Conservation (phyloP, 2,329 filamentous ascomycete genomes). For the Aspergillus persii region DNA sequence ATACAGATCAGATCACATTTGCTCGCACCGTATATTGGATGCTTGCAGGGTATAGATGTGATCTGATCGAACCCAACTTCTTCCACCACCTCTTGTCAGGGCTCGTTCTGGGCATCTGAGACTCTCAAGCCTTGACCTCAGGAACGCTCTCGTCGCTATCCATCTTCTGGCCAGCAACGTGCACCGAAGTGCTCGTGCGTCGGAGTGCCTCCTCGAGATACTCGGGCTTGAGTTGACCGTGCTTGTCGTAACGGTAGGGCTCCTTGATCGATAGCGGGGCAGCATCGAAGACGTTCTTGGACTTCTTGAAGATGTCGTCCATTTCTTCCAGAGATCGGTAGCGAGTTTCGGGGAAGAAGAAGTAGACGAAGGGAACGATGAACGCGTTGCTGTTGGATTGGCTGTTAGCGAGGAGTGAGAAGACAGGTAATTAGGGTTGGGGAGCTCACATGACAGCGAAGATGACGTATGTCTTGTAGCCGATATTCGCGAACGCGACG, state of each 20-base stretch:
- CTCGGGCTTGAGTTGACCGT: conserved; percentile 53
- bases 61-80: background rate
- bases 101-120: background rate
- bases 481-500: conserved; percentile 55
- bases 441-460: conserved; percentile 52
- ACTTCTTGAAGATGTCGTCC: conserved; percentile 64
- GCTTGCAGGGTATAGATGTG: background rate
- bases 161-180: conserved; percentile 15
- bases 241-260: conserved; percentile 57
- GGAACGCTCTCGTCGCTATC: conserved; percentile 26
- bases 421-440: conserved; percentile 31
- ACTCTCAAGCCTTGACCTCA: conserved; percentile 12
- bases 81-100: background rate
- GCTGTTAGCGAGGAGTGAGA: conserved; percentile 52
- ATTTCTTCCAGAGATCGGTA: conserved; percentile 66
- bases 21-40: background rate
- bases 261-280: conserved; percentile 51
- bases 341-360: conserved; percentile 62
- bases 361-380: conserved; percentile 58
- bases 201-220: conserved; percentile 41
- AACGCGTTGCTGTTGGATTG: conserved; percentile 56
- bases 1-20: background rate
- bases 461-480: conserved; percentile 56
- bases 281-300: conserved; percentile 47
- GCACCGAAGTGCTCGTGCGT: conserved; percentile 20